phyloP scores from a whole-genome alignment of 2,329 filamentous ascomycete species.

The Paramyrothecium sp. region DNA sequence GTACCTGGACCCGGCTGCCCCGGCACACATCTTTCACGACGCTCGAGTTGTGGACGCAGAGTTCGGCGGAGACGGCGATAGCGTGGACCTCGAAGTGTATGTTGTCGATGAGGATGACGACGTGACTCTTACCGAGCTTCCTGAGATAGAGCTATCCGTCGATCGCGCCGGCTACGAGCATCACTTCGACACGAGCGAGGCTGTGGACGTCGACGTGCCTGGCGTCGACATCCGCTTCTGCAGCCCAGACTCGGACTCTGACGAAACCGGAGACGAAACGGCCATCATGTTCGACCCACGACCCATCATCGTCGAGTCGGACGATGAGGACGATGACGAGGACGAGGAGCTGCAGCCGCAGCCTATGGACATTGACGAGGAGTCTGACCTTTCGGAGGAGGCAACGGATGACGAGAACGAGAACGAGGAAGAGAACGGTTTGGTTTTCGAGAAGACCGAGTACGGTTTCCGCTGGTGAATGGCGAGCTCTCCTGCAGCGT shows the following conservation, averaged over 20 bases:
- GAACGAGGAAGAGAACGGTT: not conserved
- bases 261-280: constrained; percentile 24
- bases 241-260: constrained; percentile 7
- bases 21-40: constrained; percentile 23
- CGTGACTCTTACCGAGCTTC: constrained; percentile 14
- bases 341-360: not conserved
- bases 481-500: not conserved
- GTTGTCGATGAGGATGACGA: constrained; percentile 23
- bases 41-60: constrained; percentile 18
- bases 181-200: constrained; percentile 15
- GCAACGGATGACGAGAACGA: not conserved
- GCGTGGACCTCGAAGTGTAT: constrained; percentile 28
- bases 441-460: constrained; percentile 8
- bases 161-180: constrained; percentile 23
- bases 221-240: constrained; percentile 16
- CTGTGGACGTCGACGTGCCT: constrained; percentile 24
- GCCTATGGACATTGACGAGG: not conserved
- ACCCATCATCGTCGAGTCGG: constrained; percentile 6
- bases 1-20: constrained; percentile 13
- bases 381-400: not conserved
- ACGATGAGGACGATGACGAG: constrained; percentile 2
- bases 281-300: constrained; percentile 14
- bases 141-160: constrained; percentile 25
- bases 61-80: not conserved
- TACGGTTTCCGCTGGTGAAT: constrained; percentile 13